Conservation (phyloP, 805 yeast species). For the Wickerhamomyces canadensis region DNA sequence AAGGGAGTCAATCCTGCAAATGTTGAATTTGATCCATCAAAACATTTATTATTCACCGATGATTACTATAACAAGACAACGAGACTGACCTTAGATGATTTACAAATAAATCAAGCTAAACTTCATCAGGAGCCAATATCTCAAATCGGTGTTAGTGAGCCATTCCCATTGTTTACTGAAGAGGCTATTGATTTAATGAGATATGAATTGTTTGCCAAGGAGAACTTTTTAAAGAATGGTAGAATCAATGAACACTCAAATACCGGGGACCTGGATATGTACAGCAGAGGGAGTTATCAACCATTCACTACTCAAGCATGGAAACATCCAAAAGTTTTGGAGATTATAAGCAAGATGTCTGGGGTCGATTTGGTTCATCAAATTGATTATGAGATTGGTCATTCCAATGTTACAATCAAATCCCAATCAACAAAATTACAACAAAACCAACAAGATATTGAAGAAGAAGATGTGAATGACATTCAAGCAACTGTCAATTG, state of each 20-base stretch:
- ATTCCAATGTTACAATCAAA: constrained; percentile 44
- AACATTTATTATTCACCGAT: constrained; percentile 33
- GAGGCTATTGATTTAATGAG: constrained; percentile 57
- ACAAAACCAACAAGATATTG: constrained; percentile 2
- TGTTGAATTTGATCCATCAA: constrained; percentile 31
- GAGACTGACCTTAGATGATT: constrained; percentile 41
- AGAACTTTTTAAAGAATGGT: constrained; percentile 39
- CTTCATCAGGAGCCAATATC: constrained; percentile 42
- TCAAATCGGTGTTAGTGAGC: constrained; percentile 51
- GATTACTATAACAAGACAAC: constrained; percentile 32
- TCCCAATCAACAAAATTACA: constrained; percentile 8
- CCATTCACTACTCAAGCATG: constrained; percentile 54
- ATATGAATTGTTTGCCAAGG: constrained; percentile 45
- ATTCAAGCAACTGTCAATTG: constrained; percentile 55
- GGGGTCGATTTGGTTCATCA: constrained; percentile 23
- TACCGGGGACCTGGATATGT: constrained; percentile 42
- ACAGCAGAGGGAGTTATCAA: constrained; percentile 44
- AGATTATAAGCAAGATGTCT: constrained; percentile 51
- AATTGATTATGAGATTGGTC: constrained; percentile 50
- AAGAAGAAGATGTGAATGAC: constrained; percentile 8
- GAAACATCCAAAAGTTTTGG: constrained; percentile 52
- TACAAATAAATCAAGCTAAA: constrained; percentile 35
- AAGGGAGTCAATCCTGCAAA: constrained; percentile 23
- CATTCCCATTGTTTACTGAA: constrained; percentile 56
- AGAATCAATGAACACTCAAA: constrained; percentile 38